Percentiles rank a stretch among this genome's conserved stretches.
phyloP scores from a whole-genome alignment of 139 green algal genomes.

The Micractinium conductrix region DNA sequence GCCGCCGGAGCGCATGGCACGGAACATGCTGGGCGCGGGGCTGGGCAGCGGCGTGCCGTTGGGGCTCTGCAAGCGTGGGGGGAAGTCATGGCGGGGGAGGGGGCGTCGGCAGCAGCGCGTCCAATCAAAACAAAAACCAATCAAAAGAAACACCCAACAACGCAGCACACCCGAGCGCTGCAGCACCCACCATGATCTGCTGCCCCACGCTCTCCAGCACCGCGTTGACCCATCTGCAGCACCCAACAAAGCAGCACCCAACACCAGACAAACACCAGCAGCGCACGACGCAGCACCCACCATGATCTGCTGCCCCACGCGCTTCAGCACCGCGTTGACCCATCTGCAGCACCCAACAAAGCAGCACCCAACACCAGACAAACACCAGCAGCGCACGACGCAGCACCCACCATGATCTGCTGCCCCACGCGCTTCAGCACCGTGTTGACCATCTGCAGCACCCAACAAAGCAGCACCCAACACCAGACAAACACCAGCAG shows the following conservation, averaged over 20 bases:
- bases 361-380: background rate
- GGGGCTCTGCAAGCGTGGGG: constrained; percentile 2
- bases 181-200: constrained; percentile 28
- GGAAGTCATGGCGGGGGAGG: no score
- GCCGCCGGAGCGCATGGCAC: background rate
- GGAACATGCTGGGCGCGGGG: constrained; percentile 1
- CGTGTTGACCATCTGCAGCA: constrained; percentile 77
- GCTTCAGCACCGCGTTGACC: constrained; percentile 85
- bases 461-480: no score
- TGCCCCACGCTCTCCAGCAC: constrained; percentile 76
- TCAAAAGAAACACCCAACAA: background rate
- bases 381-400: background rate
- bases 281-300: no score
- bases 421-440: constrained; percentile 76
- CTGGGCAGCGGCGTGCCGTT: constrained; percentile 15
- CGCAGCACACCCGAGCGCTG: background rate
- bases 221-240: constrained; percentile 76
- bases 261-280: background rate
- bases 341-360: no score
- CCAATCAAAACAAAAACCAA: constrained; percentile 62
- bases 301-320: constrained; percentile 63
- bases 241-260: no score
- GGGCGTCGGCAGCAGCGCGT: constrained; percentile 81
- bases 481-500: background rate
- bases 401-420: constrained; percentile 28